Percentiles rank a stretch among this genome's conserved stretches.
phyloP scores from a whole-genome alignment of 371 early-diverging fungal genomes.

The Dichotomocladium elegans region DNA sequence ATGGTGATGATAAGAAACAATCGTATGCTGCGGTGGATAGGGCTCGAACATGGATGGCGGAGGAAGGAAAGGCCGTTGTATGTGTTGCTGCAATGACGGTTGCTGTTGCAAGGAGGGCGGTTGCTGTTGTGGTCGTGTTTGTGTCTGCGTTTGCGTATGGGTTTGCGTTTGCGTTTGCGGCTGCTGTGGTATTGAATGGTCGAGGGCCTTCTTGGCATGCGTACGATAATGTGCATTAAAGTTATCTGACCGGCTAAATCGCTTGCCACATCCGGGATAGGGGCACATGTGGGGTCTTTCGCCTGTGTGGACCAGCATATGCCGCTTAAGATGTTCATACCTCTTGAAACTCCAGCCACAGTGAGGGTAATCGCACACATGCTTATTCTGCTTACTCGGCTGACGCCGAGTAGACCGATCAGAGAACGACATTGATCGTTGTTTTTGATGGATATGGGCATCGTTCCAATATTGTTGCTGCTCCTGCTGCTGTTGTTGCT shows the following conservation, averaged over 20 bases:
- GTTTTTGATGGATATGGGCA: background rate
- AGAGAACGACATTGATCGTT: constrained; percentile 16
- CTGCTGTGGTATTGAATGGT: constrained; percentile 24
- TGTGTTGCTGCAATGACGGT: background rate
- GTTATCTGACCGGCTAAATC: constrained; percentile 76
- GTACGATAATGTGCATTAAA: constrained; percentile 60
- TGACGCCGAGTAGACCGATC: constrained; percentile 17
- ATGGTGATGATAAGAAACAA: background rate
- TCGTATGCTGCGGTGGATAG: constrained; percentile 1
- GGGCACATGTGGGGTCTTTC: constrained; percentile 65
- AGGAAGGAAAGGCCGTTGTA: background rate
- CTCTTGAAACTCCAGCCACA: constrained; percentile 70
- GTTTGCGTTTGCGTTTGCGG: constrained; percentile 14
- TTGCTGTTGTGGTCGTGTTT: constrained; percentile 25
- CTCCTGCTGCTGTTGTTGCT: too few species aligned
- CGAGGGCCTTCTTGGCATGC: constrained; percentile 40
- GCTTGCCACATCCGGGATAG: constrained; percentile 63
- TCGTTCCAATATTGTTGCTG: constrained; percentile 30
- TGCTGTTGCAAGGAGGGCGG: constrained; percentile 2
- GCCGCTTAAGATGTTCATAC: constrained; percentile 82
- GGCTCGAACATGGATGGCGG: constrained; percentile 1
- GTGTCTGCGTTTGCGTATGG: too few species aligned
- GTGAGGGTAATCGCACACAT: constrained; percentile 51
- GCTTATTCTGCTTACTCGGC: constrained; percentile 41
- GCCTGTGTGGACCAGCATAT: constrained; percentile 66